A percentile compares a stretch with the other conserved stretches of the same genome.
phyloP scores from a whole-genome alignment of 2,329 filamentous ascomycete species.

The Penicillium frequentans region DNA sequence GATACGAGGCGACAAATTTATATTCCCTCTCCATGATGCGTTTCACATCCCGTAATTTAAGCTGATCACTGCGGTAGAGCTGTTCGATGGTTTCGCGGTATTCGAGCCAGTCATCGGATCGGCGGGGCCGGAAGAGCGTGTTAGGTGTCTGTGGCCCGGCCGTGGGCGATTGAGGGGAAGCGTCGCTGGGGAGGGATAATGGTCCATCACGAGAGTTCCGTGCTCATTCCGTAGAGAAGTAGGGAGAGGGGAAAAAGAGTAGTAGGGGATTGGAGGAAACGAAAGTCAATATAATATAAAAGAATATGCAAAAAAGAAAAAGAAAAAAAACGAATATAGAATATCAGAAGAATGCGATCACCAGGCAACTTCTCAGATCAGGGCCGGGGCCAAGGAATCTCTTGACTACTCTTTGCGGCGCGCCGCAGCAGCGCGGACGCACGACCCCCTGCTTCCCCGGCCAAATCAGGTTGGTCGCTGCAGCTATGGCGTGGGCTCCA shows the following conservation, averaged over 20 bases:
- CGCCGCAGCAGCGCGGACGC: constrained; percentile 31
- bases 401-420: constrained; percentile 35
- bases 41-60: constrained; percentile 39
- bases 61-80: constrained; percentile 36
- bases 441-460: constrained; percentile 35
- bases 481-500: constrained; percentile 13
- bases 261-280: not conserved
- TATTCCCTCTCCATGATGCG: constrained; percentile 38
- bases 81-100: constrained; percentile 37
- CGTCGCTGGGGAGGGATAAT: constrained; percentile 11
- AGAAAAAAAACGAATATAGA: not conserved
- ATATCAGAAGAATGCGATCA: constrained; percentile 18
- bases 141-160: constrained; percentile 12
- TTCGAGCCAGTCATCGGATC: constrained; percentile 39
- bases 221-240: not conserved
- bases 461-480: constrained; percentile 26
- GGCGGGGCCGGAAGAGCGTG: constrained; percentile 33
- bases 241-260: constrained; percentile 2
- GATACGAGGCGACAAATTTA: constrained; percentile 38
- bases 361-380: constrained; percentile 24
- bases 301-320: not conserved
- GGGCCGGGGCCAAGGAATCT: constrained; percentile 24
- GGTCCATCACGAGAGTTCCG: constrained; percentile 14
- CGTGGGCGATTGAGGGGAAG: constrained; percentile 18
- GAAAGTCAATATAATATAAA: not conserved